Percentiles rank a stretch among this genome's conserved stretches.
Conservation (phyloP, 2,329 filamentous ascomycete species). For the Talaromyces rugulosus region DNA sequence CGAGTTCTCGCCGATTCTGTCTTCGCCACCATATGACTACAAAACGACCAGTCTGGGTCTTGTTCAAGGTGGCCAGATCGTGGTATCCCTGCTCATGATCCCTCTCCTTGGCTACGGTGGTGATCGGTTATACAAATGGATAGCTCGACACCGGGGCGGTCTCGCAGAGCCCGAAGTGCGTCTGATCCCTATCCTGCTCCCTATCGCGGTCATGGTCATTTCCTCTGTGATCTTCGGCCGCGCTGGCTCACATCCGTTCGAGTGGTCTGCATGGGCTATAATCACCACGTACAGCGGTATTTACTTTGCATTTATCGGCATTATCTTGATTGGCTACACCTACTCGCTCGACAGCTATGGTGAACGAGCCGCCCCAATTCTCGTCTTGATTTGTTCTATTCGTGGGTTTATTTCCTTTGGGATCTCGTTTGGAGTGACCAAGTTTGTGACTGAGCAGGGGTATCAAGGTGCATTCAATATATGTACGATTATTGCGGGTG, state of each 20-base stretch:
- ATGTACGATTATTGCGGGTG: neutral
- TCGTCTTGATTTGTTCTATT: neutral
- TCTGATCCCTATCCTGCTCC: neutral
- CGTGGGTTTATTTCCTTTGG: neutral
- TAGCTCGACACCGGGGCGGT: neutral
- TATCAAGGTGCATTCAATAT: neutral
- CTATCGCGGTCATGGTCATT: neutral
- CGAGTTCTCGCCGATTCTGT: neutral
- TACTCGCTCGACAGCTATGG: neutral
- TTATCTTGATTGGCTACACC: neutral
- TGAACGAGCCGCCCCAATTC: neutral
- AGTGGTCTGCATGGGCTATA: neutral
- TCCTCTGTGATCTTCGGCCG: neutral
- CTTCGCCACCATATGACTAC: neutral
- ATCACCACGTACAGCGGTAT: neutral
- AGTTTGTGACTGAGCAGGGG: neutral
- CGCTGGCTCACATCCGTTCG: neutral
- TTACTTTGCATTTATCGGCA: neutral
- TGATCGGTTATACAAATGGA: neutral
- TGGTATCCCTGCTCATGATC: neutral
- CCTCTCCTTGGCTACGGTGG: neutral
- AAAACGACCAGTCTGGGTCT: neutral
- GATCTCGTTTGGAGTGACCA: neutral
- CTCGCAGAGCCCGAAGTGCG: neutral
- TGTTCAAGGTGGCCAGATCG: neutral